A percentile compares a stretch with the other conserved stretches of the same genome.
Conservation (phyloP, 2,329 filamentous ascomycete genomes). For the Leptographium procerum region DNA sequence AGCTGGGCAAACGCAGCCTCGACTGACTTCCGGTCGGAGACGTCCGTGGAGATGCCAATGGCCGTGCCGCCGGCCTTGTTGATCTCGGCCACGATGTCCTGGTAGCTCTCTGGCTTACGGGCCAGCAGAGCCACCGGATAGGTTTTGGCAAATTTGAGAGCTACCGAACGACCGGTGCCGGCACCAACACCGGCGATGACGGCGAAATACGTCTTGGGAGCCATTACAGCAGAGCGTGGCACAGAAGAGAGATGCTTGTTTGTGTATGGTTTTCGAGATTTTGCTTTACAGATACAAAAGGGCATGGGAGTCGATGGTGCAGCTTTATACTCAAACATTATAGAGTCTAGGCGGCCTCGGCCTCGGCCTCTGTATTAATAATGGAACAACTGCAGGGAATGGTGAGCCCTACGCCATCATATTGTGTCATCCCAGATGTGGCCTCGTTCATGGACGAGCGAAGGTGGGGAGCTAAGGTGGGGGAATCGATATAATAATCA, state of each 20-base stretch:
- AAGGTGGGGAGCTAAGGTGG: background rate
- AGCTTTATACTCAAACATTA: background rate
- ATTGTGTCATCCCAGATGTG: background rate
- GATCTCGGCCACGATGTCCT: slow-evolving; percentile 58
- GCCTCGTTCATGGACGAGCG: background rate
- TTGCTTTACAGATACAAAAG: background rate
- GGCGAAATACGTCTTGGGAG: slow-evolving; percentile 41
- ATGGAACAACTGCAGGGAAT: background rate
- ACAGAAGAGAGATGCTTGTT: background rate
- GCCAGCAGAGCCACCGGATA: slow-evolving; percentile 71
- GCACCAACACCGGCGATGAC: slow-evolving; percentile 63
- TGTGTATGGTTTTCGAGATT: background rate
- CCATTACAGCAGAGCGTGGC: slow-evolving; percentile 10
- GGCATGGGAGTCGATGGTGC: background rate
- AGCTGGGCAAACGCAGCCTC: slow-evolving; percentile 52
- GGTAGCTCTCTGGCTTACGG: slow-evolving; percentile 53
- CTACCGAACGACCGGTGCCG: slow-evolving; percentile 40
- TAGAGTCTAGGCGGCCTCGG: background rate
- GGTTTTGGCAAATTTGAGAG: slow-evolving; percentile 46
- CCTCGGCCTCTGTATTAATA: background rate
- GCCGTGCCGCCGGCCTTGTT: slow-evolving; percentile 55
- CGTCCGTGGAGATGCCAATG: slow-evolving; percentile 57
- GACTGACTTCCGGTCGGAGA: slow-evolving; percentile 39
- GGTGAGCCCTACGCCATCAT: background rate
- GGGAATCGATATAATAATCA: no score